Conservation (phyloP, 768 basidiomycete species). For the Lactarius indigo region DNA sequence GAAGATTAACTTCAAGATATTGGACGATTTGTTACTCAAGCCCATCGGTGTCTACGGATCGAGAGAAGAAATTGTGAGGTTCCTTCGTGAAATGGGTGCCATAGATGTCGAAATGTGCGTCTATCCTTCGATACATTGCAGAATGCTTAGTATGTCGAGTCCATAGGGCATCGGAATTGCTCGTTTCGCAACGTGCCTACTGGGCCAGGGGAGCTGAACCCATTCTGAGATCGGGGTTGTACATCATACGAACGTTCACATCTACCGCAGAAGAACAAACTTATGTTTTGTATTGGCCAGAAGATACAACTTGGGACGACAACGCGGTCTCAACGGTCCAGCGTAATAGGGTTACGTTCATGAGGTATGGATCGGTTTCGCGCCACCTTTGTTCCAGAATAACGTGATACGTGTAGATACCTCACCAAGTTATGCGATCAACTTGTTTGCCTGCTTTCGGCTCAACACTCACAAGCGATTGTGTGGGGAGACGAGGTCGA, state of each 20-base stretch:
- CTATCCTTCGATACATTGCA: neutral
- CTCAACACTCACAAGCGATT: neutral
- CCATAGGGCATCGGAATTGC: conserved; percentile 27
- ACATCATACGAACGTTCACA: conserved; percentile 36
- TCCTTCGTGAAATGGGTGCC: conserved; percentile 37
- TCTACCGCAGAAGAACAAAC: conserved; percentile 30
- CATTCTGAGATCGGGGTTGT: conserved; percentile 49
- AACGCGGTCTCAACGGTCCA: conserved; percentile 40
- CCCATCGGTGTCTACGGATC: conserved; percentile 58
- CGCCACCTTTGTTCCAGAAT: neutral
- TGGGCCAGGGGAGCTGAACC: conserved; percentile 23
- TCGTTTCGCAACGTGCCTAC: conserved; percentile 18
- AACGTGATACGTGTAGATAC: neutral
- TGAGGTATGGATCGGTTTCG: conserved; percentile 40
- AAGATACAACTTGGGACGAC: conserved; percentile 56
- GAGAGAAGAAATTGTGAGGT: conserved; percentile 45
- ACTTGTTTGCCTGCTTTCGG: neutral
- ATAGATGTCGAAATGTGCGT: conserved; percentile 43
- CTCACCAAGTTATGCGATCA: conserved; percentile 2
- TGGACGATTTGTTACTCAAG: conserved; percentile 44
- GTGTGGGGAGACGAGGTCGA: neutral
- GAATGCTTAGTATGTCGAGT: neutral
- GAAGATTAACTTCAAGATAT: conserved; percentile 40
- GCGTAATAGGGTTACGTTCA: conserved; percentile 56
- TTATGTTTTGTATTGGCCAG: conserved; percentile 59